phyloP scores from a whole-genome alignment of 805 yeast species.

The Yarrowia sp. region DNA sequence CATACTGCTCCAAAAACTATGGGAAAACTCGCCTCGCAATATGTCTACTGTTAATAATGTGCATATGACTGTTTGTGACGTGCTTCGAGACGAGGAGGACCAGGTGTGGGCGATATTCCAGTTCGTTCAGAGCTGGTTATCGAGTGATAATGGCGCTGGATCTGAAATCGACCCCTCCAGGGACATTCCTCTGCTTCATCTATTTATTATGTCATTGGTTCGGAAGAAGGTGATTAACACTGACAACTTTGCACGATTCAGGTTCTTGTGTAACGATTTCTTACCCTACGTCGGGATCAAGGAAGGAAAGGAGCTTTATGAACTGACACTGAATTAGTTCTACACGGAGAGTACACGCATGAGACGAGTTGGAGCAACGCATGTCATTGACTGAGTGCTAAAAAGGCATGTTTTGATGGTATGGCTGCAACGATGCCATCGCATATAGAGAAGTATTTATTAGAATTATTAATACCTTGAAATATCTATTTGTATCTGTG shows the following conservation, averaged over 20 bases:
- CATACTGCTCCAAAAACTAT: conserved; percentile 14
- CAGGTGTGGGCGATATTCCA: conserved; percentile 24
- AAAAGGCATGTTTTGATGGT: neutral
- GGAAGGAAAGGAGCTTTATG: conserved; percentile 24
- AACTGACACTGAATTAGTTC: neutral
- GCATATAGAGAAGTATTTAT: conserved; percentile 20
- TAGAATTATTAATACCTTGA: neutral
- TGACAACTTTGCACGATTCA: conserved; percentile 18
- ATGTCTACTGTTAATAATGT: conserved; percentile 15
- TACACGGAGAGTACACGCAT: neutral
- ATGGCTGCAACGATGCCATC: neutral
- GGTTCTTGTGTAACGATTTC: conserved; percentile 29
- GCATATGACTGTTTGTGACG: conserved; percentile 20
- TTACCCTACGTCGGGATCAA: conserved; percentile 1
- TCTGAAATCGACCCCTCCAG: conserved; percentile 3
- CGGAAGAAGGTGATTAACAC: conserved; percentile 8
- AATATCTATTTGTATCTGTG: too few relatives aligned
- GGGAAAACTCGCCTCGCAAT: conserved; percentile 4
- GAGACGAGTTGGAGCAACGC: neutral
- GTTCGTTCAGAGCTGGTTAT: conserved; percentile 17
- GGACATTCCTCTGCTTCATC: conserved; percentile 15
- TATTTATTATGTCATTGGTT: conserved; percentile 18
- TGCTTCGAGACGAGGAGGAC: conserved; percentile 26
- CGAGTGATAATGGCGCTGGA: neutral
- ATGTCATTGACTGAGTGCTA: too few relatives aligned